phyloP scores from a whole-genome alignment of 371 early-diverging fungal genomes.

The Syncephalis plumigaleata region DNA sequence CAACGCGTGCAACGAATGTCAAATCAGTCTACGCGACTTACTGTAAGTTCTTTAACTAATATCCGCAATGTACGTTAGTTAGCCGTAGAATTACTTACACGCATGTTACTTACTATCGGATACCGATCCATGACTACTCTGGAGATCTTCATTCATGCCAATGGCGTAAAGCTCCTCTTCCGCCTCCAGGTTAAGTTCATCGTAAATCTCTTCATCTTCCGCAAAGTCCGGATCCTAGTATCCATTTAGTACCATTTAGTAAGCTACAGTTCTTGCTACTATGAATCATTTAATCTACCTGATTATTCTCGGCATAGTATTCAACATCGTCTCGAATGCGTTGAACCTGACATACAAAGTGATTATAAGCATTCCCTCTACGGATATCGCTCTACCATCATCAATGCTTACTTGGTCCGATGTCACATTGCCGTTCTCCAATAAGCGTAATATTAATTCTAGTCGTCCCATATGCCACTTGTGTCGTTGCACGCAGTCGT shows the following conservation, averaged over 20 bases:
- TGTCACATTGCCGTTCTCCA: conserved; percentile 82
- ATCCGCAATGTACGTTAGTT: too few relatives aligned
- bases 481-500: conserved; percentile 61
- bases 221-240: conserved; percentile 63
- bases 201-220: conserved; percentile 85
- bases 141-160: conserved; percentile 26
- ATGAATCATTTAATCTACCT: conserved; percentile 14
- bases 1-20: too few relatives aligned
- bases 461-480: conserved; percentile 76
- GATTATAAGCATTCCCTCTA: too few relatives aligned
- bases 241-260: neutral
- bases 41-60: too few relatives aligned
- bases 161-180: conserved; percentile 62
- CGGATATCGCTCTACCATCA: too few relatives aligned
- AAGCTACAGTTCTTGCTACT: neutral
- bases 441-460: conserved; percentile 74
- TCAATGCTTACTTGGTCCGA: conserved; percentile 42
- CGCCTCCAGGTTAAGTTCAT: conserved; percentile 79
- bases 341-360: conserved; percentile 24
- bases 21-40: too few relatives aligned
- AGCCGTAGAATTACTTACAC: too few relatives aligned
- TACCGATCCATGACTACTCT: conserved; percentile 10
- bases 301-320: conserved; percentile 80
- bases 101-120: conserved; percentile 3
- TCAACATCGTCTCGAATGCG: conserved; percentile 69